A percentile compares a stretch with the other conserved stretches of the same genome.
phyloP scores from a whole-genome alignment of 352 stramenopile genomes.

The Globisporangium cederbergense region DNA sequence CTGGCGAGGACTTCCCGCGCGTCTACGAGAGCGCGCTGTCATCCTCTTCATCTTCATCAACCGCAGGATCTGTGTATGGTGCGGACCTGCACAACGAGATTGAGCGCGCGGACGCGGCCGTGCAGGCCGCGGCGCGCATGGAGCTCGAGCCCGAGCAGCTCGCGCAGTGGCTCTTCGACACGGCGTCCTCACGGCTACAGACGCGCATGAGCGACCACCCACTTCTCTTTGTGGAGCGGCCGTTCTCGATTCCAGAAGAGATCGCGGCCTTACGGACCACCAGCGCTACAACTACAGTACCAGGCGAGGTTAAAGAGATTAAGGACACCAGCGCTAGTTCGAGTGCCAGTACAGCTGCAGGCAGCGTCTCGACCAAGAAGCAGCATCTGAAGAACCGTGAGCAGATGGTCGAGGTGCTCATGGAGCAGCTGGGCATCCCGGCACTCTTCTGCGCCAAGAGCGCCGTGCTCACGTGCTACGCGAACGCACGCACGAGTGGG shows the following conservation, averaged over 20 bases:
- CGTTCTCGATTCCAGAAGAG: slow-evolving; percentile 57
- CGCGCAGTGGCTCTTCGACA: slow-evolving; percentile 72
- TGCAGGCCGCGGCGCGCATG: slow-evolving; percentile 33
- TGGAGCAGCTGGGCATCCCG: slow-evolving; percentile 72
- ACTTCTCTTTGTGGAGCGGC: slow-evolving; percentile 58
- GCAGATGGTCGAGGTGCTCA: slow-evolving; percentile 75
- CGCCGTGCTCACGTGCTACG: slow-evolving; percentile 78
- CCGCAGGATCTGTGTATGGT: slow-evolving; percentile 13
- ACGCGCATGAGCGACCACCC: slow-evolving; percentile 62
- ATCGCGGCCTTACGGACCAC: slow-evolving; percentile 13
- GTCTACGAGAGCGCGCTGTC: slow-evolving; percentile 51
- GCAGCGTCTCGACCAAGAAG: slow-evolving; percentile 40
- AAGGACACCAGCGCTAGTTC: slow-evolving; percentile 3
- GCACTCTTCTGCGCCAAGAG: slow-evolving; percentile 83
- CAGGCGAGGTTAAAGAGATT: not conserved
- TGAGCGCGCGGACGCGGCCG: slow-evolving; percentile 11
- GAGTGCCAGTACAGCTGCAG: not conserved
- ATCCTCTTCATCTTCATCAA: not conserved
- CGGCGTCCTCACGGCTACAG: slow-evolving; percentile 36
- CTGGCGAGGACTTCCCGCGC: slow-evolving; percentile 85
- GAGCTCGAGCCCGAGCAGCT: slow-evolving; percentile 55
- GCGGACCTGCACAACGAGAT: slow-evolving; percentile 22
- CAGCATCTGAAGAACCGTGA: slow-evolving; percentile 49
- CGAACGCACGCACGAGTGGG: slow-evolving; percentile 76
- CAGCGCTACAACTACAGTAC: not conserved